Conservation (phyloP, 1,284 basidiomycete genomes). For the Ceratobasidium sp. region DNA sequence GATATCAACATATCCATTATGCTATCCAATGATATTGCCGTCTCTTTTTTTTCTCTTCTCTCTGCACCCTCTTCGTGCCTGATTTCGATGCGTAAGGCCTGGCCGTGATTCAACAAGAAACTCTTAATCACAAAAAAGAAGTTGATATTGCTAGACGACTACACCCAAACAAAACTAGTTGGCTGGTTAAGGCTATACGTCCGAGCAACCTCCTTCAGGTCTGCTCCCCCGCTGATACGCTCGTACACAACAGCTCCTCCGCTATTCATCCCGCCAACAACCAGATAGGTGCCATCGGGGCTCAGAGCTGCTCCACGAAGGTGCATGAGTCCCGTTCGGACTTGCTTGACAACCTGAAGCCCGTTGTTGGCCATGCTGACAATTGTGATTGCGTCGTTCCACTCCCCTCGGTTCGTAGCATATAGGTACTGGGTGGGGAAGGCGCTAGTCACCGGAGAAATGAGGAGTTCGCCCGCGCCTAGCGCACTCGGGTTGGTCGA, state of each 20-base stretch:
- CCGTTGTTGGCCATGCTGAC: conserved; percentile 48
- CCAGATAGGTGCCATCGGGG: conserved; percentile 68
- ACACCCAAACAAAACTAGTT: conserved; percentile 46
- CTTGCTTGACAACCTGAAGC: conserved; percentile 64
- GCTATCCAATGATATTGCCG: no score
- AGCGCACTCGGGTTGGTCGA: conserved; percentile 50
- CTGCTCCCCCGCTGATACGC: conserved; percentile 68
- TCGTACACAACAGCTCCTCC: conserved; percentile 70
- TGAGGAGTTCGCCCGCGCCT: conserved; percentile 56
- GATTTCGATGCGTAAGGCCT: no score
- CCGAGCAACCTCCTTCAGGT: conserved; percentile 66
- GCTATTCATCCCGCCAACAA: conserved; percentile 68
- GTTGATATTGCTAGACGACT: background rate
- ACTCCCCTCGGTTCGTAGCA: conserved; percentile 69
- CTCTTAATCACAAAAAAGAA: no score
- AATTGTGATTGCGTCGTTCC: conserved; percentile 47
- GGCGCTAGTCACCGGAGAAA: conserved; percentile 62
- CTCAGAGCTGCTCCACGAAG: conserved; percentile 75
- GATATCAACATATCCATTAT: background rate
- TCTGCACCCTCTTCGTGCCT: no score
- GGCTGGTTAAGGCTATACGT: conserved; percentile 58
- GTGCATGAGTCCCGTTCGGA: conserved; percentile 75
- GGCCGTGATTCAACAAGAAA: no score
- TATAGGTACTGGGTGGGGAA: conserved; percentile 73
- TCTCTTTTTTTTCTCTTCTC: no score